Evolutionary conservation across 2,329 filamentous ascomycete genomes (phyloP), one percentile per base, ranked within the genome.

Genomic region (Ophiostoma sp.): DNA sequence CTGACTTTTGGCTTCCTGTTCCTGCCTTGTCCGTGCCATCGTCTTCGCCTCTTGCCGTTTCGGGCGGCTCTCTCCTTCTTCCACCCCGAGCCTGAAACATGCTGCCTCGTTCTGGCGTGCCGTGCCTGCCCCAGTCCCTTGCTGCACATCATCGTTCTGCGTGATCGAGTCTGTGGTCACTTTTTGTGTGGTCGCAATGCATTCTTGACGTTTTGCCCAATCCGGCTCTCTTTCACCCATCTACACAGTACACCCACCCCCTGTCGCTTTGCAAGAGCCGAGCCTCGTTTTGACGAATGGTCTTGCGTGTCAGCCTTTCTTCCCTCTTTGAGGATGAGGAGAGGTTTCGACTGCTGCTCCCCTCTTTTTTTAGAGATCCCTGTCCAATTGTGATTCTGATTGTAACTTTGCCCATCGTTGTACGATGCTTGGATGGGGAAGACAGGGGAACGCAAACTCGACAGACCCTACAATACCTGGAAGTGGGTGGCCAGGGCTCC

Each of bases 41-140:
- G 25, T 71, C 50, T 28, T 33, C 39, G 19, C 42, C 31, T 55
- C 48, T 70, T 42, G 48, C 68, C 50, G 36, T 42, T 22, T 63
- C 22, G 59, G 70, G 59, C 28, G 4, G 19, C 17, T 55, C n/a
- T 39, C 45, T 12, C 66, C 7, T 17, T 15, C 17, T 17, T 15
- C 15, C 11, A 12, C 42, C 19, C 71, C 70, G 71, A 73, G 50
- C 50, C 50, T 55, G 50, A 55, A 73, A 73, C 71, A 52, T 66
- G 71, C 17, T 48, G 61, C 71, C 39, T 69, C 33, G 36, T 36
- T 69, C 66, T 69, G 25, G n/a, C 42, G 39, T 63, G 52, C 71
- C 71, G 71, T 22, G 39, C 25, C 42, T 31, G 25, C 39, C 39
- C 63, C 33, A n/a, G 63, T 57, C 22, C n/a, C 42, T n/a, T 36